phyloP scores from a whole-genome alignment of 2,329 filamentous ascomycete genomes.

The Lasiodiplodia theobromae region DNA sequence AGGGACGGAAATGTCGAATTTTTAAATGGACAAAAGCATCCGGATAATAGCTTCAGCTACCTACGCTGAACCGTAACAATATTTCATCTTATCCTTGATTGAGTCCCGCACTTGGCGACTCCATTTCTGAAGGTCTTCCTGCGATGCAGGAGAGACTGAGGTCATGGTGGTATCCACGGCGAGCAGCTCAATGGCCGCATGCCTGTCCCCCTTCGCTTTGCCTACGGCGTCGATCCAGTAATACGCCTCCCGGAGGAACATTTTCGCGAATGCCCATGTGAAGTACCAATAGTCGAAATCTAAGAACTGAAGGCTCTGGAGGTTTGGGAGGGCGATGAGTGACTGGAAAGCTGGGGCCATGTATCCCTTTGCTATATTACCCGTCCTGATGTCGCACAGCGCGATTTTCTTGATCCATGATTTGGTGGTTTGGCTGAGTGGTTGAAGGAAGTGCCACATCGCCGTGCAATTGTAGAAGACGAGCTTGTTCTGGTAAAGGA shows the following conservation, averaged over 20 bases:
- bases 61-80: too few species aligned
- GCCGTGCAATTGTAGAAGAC: neutral
- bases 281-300: neutral
- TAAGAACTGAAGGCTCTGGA: neutral
- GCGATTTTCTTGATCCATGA: neutral
- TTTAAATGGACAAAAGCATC: neutral
- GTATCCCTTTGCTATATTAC: neutral
- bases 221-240: too few species aligned
- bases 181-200: neutral
- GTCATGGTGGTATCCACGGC: neutral
- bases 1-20: neutral
- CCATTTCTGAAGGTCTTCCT: too few species aligned
- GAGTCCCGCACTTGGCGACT: too few species aligned
- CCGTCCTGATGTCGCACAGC: neutral
- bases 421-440: neutral
- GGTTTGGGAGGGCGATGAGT: neutral
- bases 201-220: neutral
- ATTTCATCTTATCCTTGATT: too few species aligned
- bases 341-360: neutral
- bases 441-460: neutral
- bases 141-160: too few species aligned
- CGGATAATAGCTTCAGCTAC: neutral
- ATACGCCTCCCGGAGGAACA: neutral
- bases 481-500: conserved; percentile 4
- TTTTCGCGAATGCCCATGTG: neutral